Base-by-base conservation (phyloP, 2,329 filamentous ascomycete species). In the Apiospora saccharicola region DNA sequence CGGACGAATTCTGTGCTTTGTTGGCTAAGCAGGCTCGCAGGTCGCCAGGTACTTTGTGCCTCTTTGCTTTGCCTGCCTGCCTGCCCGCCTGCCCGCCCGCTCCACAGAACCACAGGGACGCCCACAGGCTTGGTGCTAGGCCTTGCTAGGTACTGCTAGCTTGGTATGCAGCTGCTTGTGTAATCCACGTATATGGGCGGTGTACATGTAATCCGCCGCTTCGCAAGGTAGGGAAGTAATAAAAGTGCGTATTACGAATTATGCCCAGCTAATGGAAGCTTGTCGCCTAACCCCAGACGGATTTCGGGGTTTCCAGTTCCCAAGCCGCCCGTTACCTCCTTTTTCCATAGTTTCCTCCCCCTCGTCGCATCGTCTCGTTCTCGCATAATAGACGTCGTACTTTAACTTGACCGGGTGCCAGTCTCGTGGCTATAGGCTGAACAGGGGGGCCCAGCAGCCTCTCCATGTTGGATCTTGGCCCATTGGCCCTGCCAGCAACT, bases 121-220 rank as follows among this genome's bases (percentile, higher is more conserved):
- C 37, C 37, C 37, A 41, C 37, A 41, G 37, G 37, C 37, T 41
- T 41, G 37, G 37, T 41, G 37, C 37, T 41, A 41, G 37, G 37
- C 37, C 37, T 41, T 41, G 37, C 37, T 41, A 41, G 37, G 37
- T 41, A 41, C 37, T 41, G 37, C 57, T 41, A 41, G 34, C 30
- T 7, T 61, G 34, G 53, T 30, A 34, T 64, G 57, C 57, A 64
- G 57, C 30, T 64, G 57, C 57, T 64, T 64, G 57, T 64, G 57
- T 64, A 64, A 64, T 64, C 57, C 57, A 64, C 57, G 57, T 64
- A 64, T 64, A 64, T 64, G 57, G 57, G 57, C 57, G 57, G 30
- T 37, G 53, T 61, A 64, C 34, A 34, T 64, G 57, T 64, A 64
- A 64, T 64, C 57, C 30, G 34, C 34, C 34, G 30, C 53, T 53